Conservation (phyloP, 371 early-diverging fungal genomes). For the Funneliformis caledonium region DNA sequence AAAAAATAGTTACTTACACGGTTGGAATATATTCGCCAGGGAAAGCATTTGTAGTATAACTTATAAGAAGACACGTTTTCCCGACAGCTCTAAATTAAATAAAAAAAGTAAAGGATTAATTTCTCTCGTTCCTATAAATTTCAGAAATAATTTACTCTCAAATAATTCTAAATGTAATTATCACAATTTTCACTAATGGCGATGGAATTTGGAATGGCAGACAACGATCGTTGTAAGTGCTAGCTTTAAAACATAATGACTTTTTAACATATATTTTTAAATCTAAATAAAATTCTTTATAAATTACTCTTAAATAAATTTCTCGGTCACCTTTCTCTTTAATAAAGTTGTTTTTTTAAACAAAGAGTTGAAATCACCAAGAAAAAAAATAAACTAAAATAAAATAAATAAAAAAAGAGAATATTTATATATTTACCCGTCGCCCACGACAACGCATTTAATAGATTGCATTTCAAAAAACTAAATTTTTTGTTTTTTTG, state of each 20-base stretch:
- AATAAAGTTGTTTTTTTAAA: too few relatives aligned
- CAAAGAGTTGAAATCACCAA: too few relatives aligned
- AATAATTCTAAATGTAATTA: too few relatives aligned
- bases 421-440: slow-evolving; percentile 72
- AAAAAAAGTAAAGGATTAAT: not conserved
- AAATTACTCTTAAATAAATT: not conserved
- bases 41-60: slow-evolving; percentile 83
- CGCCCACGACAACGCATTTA: slow-evolving; percentile 98
- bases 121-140: not conserved
- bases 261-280: not conserved
- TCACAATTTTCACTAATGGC: too few relatives aligned
- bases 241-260: not conserved
- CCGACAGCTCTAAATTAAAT: slow-evolving; percentile 72
- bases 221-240: not conserved
- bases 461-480: slow-evolving; percentile 85
- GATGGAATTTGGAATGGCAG: too few relatives aligned
- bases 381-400: too few relatives aligned
- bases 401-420: not conserved
- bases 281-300: not conserved
- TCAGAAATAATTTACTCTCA: too few relatives aligned
- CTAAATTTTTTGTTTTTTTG: not conserved
- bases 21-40: slow-evolving; percentile 80
- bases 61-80: slow-evolving; percentile 87
- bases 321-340: too few relatives aligned
- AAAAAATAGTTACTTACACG: slow-evolving; percentile 54